Conservation (phyloP, 352 stramenopile species). For the Phytophthora tubulina region DNA sequence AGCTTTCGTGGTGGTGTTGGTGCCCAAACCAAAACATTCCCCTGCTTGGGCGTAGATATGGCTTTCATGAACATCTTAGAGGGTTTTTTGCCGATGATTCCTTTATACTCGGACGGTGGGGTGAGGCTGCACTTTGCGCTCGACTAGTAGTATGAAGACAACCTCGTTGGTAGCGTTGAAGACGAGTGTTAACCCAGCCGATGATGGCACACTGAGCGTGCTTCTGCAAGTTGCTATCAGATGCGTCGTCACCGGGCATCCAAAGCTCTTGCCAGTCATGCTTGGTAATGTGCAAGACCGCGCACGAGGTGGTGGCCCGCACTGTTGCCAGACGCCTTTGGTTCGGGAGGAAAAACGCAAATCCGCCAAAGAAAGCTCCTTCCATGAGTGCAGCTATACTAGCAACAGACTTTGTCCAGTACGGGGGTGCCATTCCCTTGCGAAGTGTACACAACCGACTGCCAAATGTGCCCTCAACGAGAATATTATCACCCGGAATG, state of each 20-base stretch:
- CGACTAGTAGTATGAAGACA: constrained; percentile 47
- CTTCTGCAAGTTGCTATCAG: constrained; percentile 58
- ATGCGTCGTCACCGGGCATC: constrained; percentile 38
- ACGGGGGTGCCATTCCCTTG: constrained; percentile 62
- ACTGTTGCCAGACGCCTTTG: constrained; percentile 72
- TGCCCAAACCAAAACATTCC: not conserved
- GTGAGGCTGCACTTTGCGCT: not conserved
- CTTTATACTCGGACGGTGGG: not conserved
- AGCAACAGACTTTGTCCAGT: constrained; percentile 36
- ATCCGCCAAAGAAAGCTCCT: constrained; percentile 60
- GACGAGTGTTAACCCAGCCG: constrained; percentile 61
- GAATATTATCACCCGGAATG: constrained; percentile 33
- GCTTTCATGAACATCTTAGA: not conserved
- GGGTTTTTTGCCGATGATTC: not conserved
- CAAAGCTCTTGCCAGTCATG: constrained; percentile 71
- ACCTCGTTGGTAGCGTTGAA: constrained; percentile 57
- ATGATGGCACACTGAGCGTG: constrained; percentile 69
- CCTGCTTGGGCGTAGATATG: not conserved
- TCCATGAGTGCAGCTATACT: constrained; percentile 32
- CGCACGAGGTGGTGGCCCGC: constrained; percentile 63
- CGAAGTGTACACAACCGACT: constrained; percentile 66
- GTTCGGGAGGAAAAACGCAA: constrained; percentile 70
- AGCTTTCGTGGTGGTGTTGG: not conserved
- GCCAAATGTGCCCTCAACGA: constrained; percentile 50
- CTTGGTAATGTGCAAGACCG: constrained; percentile 69